phyloP scores from a whole-genome alignment of 306 rosid species.

The Geum urbanum region DNA sequence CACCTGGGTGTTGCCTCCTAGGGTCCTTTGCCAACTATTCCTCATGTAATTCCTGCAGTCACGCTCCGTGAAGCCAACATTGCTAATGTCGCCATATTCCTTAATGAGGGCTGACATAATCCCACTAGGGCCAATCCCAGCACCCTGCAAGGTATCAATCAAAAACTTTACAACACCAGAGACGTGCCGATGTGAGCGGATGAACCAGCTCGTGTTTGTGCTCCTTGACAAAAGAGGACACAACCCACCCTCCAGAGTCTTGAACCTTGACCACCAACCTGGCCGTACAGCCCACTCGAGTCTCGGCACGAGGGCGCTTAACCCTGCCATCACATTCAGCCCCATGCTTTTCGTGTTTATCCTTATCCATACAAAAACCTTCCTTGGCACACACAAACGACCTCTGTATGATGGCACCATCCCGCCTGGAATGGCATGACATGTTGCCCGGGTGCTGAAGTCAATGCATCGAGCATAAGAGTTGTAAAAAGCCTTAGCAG shows the following conservation, averaged over 20 bases:
- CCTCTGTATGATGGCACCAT: constrained; percentile 57
- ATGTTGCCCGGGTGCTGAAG: constrained; percentile 49
- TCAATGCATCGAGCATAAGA: constrained; percentile 53
- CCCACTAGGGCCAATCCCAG: constrained; percentile 40
- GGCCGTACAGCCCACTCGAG: constrained; percentile 44
- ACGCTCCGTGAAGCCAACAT: constrained; percentile 33
- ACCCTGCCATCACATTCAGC: constrained; percentile 29
- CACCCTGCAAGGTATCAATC: constrained; percentile 38
- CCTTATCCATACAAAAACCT: constrained; percentile 50
- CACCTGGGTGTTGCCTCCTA: constrained; percentile 32
- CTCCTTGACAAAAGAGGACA: constrained; percentile 29
- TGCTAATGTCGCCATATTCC: constrained; percentile 34
- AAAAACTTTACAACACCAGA: constrained; percentile 30
- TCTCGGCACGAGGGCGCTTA: constrained; percentile 47
- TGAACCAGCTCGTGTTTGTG: constrained; percentile 40
- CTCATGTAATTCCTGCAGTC: constrained; percentile 41
- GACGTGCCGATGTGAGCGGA: constrained; percentile 37
- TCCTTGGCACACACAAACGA: constrained; percentile 54
- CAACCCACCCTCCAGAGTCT: constrained; percentile 39
- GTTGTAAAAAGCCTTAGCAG: constrained; percentile 49
- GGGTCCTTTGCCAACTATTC: constrained; percentile 34
- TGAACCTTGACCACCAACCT: constrained; percentile 48
- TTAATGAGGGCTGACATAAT: constrained; percentile 39
- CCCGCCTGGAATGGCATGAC: constrained; percentile 49
- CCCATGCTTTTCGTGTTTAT: constrained; percentile 30